Conservation (phyloP, 192 early-diverging fungal genomes). For the Backusella circina region DNA sequence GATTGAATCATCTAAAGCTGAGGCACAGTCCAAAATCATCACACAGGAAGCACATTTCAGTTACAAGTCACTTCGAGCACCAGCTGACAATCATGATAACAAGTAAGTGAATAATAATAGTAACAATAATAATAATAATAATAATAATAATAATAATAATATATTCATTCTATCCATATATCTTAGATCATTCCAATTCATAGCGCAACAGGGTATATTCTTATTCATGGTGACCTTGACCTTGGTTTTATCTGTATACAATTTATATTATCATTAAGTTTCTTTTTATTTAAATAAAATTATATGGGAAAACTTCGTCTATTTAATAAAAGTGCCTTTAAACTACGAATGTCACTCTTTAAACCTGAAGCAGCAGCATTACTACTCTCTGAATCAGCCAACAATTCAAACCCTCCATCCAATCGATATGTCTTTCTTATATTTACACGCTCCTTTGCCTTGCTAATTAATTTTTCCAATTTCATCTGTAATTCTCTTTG, state of each 20-base stretch:
- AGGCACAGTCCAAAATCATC: neutral
- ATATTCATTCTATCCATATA: too few relatives aligned
- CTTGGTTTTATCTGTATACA: neutral
- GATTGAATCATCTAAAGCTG: neutral
- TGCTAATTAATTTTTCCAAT: neutral
- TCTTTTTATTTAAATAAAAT: neutral
- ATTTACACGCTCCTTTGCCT: neutral
- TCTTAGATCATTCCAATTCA: too few relatives aligned
- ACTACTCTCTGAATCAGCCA: slow-evolving; percentile 5
- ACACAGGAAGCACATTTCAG: neutral
- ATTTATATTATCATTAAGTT: neutral
- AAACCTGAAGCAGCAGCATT: slow-evolving; percentile 27
- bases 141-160: too few relatives aligned
- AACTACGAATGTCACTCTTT: slow-evolving; percentile 46
- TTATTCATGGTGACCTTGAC: neutral
- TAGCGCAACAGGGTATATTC: neutral
- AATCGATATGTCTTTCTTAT: neutral
- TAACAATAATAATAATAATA: too few relatives aligned
- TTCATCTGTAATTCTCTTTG: neutral
- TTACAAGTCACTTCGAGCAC: neutral
- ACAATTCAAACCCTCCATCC: neutral
- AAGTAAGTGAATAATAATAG: neutral
- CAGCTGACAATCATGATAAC: neutral
- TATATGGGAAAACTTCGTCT: slow-evolving; percentile 43
- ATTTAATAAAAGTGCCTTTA: slow-evolving; percentile 45